These are phyloP conservation scores for Halophytophthora polymorphica DNA, from an alignment of 352 stramenopile species.

Conservation along the genomic window DNA sequence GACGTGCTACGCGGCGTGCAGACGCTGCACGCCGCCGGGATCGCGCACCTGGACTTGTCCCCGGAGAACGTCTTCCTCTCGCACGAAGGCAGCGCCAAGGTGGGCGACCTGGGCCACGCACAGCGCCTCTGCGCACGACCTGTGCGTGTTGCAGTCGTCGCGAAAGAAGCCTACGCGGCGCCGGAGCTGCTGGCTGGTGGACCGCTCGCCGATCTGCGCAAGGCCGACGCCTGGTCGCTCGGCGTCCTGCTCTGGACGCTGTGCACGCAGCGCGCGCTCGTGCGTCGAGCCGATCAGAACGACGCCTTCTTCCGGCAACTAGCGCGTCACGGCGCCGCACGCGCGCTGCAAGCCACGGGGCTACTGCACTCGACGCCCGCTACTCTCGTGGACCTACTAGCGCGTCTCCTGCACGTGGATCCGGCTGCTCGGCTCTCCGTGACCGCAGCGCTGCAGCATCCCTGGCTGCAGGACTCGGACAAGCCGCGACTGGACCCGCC, in stretches of 20 bases:
- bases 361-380: slow-evolving; percentile 24
- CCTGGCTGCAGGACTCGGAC: slow-evolving; percentile 34
- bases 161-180: slow-evolving; percentile 67
- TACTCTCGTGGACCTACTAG: slow-evolving; percentile 40
- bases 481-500: slow-evolving; percentile 2
- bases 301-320: slow-evolving; percentile 54
- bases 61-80: slow-evolving; percentile 94
- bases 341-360: slow-evolving; percentile 27
- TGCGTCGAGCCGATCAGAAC: slow-evolving; percentile 38
- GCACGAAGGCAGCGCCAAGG: slow-evolving; percentile 60
- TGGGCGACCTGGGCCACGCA: slow-evolving; percentile 92
- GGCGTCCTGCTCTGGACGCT: slow-evolving; percentile 70
- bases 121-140: slow-evolving; percentile 21
- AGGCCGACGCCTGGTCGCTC: slow-evolving; percentile 69
- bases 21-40: slow-evolving; percentile 79
- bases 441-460: slow-evolving; percentile 44
- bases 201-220: slow-evolving; percentile 40
- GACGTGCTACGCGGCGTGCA: slow-evolving; percentile 86
- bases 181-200: slow-evolving; percentile 46
- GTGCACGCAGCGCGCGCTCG: slow-evolving; percentile 57
- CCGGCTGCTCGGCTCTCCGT: slow-evolving; percentile 48
- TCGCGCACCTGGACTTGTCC: slow-evolving; percentile 93
- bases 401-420: slow-evolving; percentile 45
- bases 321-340: slow-evolving; percentile 16
- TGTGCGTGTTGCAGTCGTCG: slow-evolving; percentile 27